Percentiles rank a stretch among this genome's conserved stretches.
These are phyloP conservation scores for Tolypocladium capitatum DNA, from an alignment of 2,329 filamentous ascomycete species.

Conservation along the genomic window DNA sequence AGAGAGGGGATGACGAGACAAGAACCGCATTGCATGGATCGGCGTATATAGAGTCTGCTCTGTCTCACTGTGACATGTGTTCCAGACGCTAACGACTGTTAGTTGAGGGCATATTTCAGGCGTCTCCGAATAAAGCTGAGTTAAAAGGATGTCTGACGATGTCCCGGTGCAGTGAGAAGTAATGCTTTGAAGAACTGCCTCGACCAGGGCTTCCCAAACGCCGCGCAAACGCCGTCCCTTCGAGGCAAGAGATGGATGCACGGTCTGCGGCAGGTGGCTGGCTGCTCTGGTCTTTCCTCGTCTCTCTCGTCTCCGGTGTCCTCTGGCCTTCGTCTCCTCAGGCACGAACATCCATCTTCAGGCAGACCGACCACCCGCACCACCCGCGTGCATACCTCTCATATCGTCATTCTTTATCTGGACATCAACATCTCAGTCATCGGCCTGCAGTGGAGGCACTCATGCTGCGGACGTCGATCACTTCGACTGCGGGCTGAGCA, in stretches of 20 bases:
- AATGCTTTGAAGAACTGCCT: no score
- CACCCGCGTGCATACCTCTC: background rate
- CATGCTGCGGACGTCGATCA: background rate
- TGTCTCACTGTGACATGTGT: constrained; percentile 1
- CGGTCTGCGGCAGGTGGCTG: background rate
- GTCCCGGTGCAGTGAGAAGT: background rate
- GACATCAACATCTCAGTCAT: background rate
- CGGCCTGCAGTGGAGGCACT: background rate
- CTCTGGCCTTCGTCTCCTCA: background rate
- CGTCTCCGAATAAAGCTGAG: background rate
- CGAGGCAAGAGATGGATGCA: background rate
- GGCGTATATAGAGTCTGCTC: constrained; percentile 1
- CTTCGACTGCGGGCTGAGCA: constrained; percentile 5
- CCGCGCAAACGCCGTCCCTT: background rate
- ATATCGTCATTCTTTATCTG: constrained; percentile 1
- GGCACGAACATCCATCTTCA: background rate
- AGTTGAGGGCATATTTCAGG: background rate
- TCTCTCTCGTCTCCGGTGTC: background rate
- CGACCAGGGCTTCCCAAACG: background rate
- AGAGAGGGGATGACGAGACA: constrained; percentile 2
- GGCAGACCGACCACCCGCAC: no score
- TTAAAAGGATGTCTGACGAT: no score
- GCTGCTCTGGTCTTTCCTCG: background rate
- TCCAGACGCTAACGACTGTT: background rate
- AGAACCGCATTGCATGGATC: constrained; percentile 1